These are phyloP conservation scores for Talaromyces trachyspermus DNA, from an alignment of 495 filamentous ascomycete species.

Conservation along the genomic window DNA sequence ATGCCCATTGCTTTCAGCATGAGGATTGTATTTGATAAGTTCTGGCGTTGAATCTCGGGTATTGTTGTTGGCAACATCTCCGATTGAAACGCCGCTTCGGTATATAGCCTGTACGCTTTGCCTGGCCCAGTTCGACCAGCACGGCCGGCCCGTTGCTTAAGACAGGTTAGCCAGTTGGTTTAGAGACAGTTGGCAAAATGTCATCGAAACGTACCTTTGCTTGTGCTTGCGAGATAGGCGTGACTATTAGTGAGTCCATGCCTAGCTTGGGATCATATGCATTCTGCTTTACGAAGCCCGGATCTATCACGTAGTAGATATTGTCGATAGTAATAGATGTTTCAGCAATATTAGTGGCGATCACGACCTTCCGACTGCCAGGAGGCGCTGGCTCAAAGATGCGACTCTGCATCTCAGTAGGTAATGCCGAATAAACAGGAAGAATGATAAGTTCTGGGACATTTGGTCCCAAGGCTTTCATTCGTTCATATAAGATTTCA, in stretches of 20 bases:
- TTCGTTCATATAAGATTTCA: conserved; percentile 86
- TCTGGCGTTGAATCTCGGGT: conserved; percentile 94
- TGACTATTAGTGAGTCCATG: conserved; percentile 94
- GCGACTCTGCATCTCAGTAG: conserved; percentile 85
- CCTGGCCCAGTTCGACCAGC: conserved; percentile 92
- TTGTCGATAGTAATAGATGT: conserved; percentile 98
- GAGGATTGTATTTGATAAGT: conserved; percentile 85
- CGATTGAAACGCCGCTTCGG: conserved; percentile 88
- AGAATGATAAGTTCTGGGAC: conserved; percentile 91
- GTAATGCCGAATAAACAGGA: conserved; percentile 89
- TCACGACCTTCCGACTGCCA: conserved; percentile 88
- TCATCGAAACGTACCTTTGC: too few species aligned
- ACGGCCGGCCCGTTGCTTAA: conserved; percentile 87
- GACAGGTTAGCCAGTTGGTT: too few species aligned
- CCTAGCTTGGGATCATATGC: conserved; percentile 94
- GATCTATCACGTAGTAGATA: conserved; percentile 96
- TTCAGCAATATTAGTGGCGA: conserved; percentile 98
- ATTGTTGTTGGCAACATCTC: conserved; percentile 97
- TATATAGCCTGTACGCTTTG: conserved; percentile 95
- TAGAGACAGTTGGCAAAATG: too few species aligned
- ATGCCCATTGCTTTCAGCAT: conserved; percentile 99
- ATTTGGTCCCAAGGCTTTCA: conserved; percentile 87
- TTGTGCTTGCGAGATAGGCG: conserved; percentile 92
- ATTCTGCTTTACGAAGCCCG: conserved; percentile 96
- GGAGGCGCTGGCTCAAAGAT: conserved; percentile 92